Conservation (phyloP, 31 red algal species). For the Asparagopsis taxiformis region DNA sequence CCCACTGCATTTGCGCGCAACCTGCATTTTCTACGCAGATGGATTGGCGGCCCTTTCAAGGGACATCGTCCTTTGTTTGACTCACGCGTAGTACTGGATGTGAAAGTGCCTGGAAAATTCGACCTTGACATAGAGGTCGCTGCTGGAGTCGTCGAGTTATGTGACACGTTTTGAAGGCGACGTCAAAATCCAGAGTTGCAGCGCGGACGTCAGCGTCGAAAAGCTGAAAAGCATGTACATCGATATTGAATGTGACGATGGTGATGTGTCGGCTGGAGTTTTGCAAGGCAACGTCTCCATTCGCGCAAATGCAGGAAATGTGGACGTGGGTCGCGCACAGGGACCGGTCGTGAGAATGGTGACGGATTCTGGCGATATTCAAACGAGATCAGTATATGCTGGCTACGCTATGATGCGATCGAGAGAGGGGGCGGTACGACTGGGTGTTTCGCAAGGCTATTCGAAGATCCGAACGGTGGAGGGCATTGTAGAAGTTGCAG, state of each 20-base stretch:
- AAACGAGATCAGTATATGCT: conserved; percentile 31
- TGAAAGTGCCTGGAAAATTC: conserved; percentile 50
- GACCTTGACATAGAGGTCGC: conserved; percentile 46
- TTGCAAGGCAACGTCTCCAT: conserved; percentile 57
- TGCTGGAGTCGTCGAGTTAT: conserved; percentile 18
- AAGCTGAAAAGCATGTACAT: conserved; percentile 57
- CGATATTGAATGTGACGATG: conserved; percentile 39
- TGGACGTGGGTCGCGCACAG: conserved; percentile 38
- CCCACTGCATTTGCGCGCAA: conserved; percentile 1
- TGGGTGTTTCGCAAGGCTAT: conserved; percentile 38
- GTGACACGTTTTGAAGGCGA: conserved; percentile 64
- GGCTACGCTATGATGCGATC: conserved; percentile 10
- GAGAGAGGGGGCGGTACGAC: conserved; percentile 12
- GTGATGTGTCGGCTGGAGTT: conserved; percentile 30
- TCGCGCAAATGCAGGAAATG: conserved; percentile 10
- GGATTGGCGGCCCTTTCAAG: conserved; percentile 17
- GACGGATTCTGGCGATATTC: conserved; percentile 10
- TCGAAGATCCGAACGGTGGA: conserved; percentile 6
- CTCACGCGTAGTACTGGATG: conserved; percentile 12
- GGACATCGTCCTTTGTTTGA: conserved; percentile 12
- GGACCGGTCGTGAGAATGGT: conserved; percentile 37
- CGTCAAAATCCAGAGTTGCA: conserved; percentile 15
- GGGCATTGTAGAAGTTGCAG: conserved; percentile 34
- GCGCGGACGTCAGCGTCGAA: conserved; percentile 17
- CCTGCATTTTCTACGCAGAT: background rate